Evolutionary conservation across 129 eudicot species (phyloP), one percentile per base, ranked within the genome.

Genomic region (Tagetes erecta): DNA sequence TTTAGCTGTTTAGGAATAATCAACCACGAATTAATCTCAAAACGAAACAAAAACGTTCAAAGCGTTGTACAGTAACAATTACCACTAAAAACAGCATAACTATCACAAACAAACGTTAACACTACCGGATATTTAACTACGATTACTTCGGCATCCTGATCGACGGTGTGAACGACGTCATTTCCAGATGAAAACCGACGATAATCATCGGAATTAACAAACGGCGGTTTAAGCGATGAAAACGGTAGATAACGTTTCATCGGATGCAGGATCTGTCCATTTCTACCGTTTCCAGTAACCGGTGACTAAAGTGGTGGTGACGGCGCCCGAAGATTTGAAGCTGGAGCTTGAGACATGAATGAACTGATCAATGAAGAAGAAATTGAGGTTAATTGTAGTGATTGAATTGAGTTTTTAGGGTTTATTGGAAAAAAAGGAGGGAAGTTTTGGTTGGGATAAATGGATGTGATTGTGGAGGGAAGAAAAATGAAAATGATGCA

Each of bases 381-480:
- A 39, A 5, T 9, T 13, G 27, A 51, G 34, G 62, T 47, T 30
- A 7, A 37, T 38, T 30, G 75, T 51, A 5, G 13, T 39, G 30
- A 79, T 46, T 52, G 39, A 27, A 72, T 44, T 72, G 58, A 44
- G 39, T 4, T 41, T 71, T 63, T 71, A 60, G 76, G 84, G 77
- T 72, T 76, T 64, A 56, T 20, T 34, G 68, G 42, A 40, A 50
- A 20, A 20, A 20, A 87, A 86, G 84, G 44, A 90, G 92, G 95
- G 96, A 89, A 87, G 83, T 81, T 84, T 89, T 92, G 76, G 90
- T 93, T 93, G 86, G 96, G 90, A 86, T 87, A 83, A 87, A 84
- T 86, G 27, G 27, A 20, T 20, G 27, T 20, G 27, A 20, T 20
- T 20, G 90, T 92, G 98, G 98, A 92, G 98, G 98, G 98, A 92